Evolutionary conservation across 345 rosid genomes (phyloP).

Genomic region (Abelmoschus esculentus): DNA sequence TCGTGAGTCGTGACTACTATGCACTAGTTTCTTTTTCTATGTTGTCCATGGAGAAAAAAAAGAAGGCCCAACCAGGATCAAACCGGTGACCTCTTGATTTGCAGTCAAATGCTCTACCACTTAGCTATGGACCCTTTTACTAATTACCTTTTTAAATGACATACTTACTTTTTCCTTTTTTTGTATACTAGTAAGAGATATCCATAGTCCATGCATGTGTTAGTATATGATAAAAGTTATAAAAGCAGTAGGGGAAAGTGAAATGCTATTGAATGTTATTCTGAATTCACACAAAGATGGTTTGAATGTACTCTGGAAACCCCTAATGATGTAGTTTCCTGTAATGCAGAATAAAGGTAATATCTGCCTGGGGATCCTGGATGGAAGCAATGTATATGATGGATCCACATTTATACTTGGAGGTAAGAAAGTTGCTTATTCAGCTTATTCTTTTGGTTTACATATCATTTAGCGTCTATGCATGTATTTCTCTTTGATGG

Average conservation of each 20-base stretch:
- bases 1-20: neutral
- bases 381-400: conserved; percentile 71
- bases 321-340: conserved; percentile 5
- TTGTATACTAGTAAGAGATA: too few relatives aligned
- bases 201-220: too few relatives aligned
- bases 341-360: conserved; percentile 65
- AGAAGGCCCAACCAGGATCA: conserved; percentile 45
- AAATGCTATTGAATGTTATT: too few relatives aligned
- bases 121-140: conserved; percentile 37
- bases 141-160: too few relatives aligned
- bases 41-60: neutral
- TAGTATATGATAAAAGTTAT: too few relatives aligned
- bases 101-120: conserved; percentile 85
- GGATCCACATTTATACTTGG: conserved; percentile 80
- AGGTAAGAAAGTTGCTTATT: conserved; percentile 37
- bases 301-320: neutral
- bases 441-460: neutral
- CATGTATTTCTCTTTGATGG: neutral
- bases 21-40: neutral
- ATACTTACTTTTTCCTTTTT: too few relatives aligned
- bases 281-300: neutral
- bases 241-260: too few relatives aligned
- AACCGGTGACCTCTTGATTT: conserved; percentile 69
- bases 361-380: conserved; percentile 83
- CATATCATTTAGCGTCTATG: neutral